phyloP scores from a whole-genome alignment of 495 filamentous ascomycete species.

The Hypomontagnella monticulosa region DNA sequence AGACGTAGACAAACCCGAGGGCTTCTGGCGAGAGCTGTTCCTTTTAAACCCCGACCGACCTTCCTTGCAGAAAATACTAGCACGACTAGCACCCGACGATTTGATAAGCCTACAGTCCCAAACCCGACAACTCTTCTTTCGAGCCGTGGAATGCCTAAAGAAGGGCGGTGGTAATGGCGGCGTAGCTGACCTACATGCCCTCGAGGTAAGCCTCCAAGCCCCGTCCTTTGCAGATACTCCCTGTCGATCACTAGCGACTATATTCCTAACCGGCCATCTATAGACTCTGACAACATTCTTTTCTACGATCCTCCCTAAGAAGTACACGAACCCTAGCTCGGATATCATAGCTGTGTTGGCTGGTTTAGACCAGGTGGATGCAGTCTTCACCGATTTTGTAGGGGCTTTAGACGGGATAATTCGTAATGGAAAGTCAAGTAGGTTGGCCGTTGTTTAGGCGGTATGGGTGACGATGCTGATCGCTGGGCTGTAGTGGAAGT shows the following conservation, averaged over 20 bases:
- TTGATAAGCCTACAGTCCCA: conserved; percentile 76
- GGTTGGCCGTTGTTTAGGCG: conserved; percentile 41
- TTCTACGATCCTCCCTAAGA: conserved; percentile 80
- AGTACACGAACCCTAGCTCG: conserved; percentile 94
- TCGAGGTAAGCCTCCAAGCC: conserved; percentile 71
- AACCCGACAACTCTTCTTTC: conserved; percentile 80
- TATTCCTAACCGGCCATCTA: conserved; percentile 18
- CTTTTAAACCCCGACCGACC: conserved; percentile 79
- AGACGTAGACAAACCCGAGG: conserved; percentile 73
- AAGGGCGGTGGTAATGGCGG: conserved; percentile 64
- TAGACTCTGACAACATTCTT: conserved; percentile 94
- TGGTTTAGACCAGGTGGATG: conserved; percentile 86
- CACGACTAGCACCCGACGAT: conserved; percentile 74
- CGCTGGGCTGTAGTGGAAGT: conserved; percentile 65
- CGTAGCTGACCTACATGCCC: conserved; percentile 78
- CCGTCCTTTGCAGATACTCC: not conserved
- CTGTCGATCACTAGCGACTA: conserved; percentile 11
- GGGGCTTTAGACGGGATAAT: conserved; percentile 81
- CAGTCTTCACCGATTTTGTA: conserved; percentile 88
- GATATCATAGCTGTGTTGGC: conserved; percentile 92
- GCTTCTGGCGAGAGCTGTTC: conserved; percentile 98
- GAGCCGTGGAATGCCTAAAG: conserved; percentile 75
- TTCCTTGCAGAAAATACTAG: conserved; percentile 72
- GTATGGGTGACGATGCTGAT: not conserved
- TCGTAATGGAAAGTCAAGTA: conserved; percentile 77